Evolutionary conservation across 179 eudicot species (phyloP).

Genomic region (Nepenthes alata): DNA sequence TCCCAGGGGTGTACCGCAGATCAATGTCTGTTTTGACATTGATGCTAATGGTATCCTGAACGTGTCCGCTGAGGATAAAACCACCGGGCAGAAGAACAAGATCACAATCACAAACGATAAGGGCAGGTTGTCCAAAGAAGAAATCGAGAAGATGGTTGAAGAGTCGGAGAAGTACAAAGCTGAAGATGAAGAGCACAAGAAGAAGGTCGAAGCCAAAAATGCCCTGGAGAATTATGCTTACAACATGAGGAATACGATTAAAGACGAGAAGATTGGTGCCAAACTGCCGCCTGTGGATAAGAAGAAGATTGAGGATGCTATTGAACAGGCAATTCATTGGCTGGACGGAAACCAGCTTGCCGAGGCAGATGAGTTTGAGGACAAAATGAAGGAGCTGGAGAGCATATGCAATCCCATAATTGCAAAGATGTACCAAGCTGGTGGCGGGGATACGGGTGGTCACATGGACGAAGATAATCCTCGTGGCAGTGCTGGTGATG

Average conservation of each 20-base stretch:
- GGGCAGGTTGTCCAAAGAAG: constrained; percentile 49
- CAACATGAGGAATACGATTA: too few species aligned
- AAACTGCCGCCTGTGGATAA: constrained; percentile 31
- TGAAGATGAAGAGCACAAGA: constrained; percentile 57
- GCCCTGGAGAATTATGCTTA: constrained; percentile 24
- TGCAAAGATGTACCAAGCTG: constrained; percentile 41
- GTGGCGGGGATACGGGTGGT: constrained; percentile 20
- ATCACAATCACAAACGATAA: constrained; percentile 56
- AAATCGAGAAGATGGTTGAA: constrained; percentile 54
- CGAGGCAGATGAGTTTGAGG: constrained; percentile 16
- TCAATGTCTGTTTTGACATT: constrained; percentile 49
- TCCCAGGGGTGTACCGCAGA: constrained; percentile 56
- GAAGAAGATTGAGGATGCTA: constrained; percentile 52
- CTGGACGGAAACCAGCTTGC: constrained; percentile 54
- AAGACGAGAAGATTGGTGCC: constrained; percentile 30
- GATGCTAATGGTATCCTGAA: constrained; percentile 15
- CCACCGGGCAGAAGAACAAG: constrained; percentile 49
- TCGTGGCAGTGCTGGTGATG: constrained; percentile 18
- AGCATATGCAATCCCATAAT: constrained; percentile 40
- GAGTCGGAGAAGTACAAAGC: constrained; percentile 55
- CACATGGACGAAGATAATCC: constrained; percentile 30
- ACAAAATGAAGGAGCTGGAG: constrained; percentile 50
- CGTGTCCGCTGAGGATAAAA: constrained; percentile 50
- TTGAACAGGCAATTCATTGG: constrained; percentile 39
- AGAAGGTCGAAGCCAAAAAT: constrained; percentile 49